These are phyloP conservation scores for Nelumbo lutea DNA, from an alignment of 164 flowering plant genomes.

Conservation along the genomic window DNA sequence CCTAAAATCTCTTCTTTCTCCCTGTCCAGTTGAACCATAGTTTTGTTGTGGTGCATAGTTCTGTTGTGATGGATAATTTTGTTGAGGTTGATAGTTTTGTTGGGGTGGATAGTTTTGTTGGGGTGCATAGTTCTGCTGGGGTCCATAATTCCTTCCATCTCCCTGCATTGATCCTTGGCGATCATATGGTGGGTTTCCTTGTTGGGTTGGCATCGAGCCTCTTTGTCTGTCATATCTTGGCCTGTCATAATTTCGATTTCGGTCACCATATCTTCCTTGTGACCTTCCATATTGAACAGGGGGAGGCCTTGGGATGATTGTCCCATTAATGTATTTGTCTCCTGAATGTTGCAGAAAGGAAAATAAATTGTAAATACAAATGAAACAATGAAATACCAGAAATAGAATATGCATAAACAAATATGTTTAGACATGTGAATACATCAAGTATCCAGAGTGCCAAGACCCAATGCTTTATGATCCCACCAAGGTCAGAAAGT, in stretches of 20 bases:
- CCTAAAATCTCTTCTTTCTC: slow-evolving; percentile 25
- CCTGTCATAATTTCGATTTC: slow-evolving; percentile 33
- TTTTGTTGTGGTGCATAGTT: slow-evolving; percentile 20
- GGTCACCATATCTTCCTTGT: slow-evolving; percentile 30
- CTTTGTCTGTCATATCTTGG: slow-evolving; percentile 40
- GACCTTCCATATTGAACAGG: slow-evolving; percentile 58
- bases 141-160: slow-evolving; percentile 13
- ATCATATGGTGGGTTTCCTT: slow-evolving; percentile 24
- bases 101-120: slow-evolving; percentile 29
- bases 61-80: background rate
- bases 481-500: too few relatives aligned
- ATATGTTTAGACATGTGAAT: background rate
- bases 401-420: background rate
- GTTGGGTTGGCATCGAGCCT: slow-evolving; percentile 28
- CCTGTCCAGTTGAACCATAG: slow-evolving; percentile 30
- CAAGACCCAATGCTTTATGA: too few relatives aligned
- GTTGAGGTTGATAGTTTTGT: background rate
- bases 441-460: background rate
- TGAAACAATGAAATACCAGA: background rate
- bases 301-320: slow-evolving; percentile 76
- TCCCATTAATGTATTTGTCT: slow-evolving; percentile 85
- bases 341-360: slow-evolving; percentile 34
- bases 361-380: background rate
- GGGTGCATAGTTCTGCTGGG: slow-evolving; percentile 25
- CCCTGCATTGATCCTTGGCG: slow-evolving; percentile 22